Base-by-base conservation (phyloP, 257 asterid genomes). In the Scutellaria barbata region DNA sequence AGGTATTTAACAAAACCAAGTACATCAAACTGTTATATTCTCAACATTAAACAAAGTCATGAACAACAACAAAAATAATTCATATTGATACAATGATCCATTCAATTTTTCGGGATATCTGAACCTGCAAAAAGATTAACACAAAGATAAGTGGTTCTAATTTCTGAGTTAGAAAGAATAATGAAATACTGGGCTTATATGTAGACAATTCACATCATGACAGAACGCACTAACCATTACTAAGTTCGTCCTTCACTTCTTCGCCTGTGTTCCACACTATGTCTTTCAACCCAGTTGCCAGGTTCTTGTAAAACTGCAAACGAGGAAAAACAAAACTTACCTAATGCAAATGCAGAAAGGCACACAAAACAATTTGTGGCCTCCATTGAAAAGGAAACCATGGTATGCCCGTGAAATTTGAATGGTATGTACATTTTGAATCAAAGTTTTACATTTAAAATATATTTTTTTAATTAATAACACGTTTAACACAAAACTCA, bases 221-320 rank as follows among this genome's bases (percentile, higher is more conserved):
- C 12, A 14, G 35, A 55, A 30, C 48, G 7, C 14, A 78, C 85
- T 74, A 66, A 89, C 96, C 87, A 46, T 64, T 67, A 56, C 58
- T 79, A 50, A 52, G 77, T 73, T 76, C 88, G 46, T 78, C 87
- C 74, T 82, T 81, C 48, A 75, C 77, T 74, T 85, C 96, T 7
- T 87, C 90, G 17, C 83, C 89, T 5, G 93, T 69, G 52, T 77
- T 87, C 98, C 98, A 93, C 17, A 93, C 97, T 16, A 93, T 81
- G 76, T 93, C 98, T 79, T 93, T 89, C 91, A 93, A 77, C 73
- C 97, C 97, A 25, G 97, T 82, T 0, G 98, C 84, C 45, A 93
- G 81, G 86, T 87, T 87, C 76, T 89, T 89, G 89, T 90, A 90
- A 46, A 89, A 90, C 97, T 93, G 92, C 73, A 56, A 12, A 69